These are phyloP conservation scores for Selaginella tamariscina DNA, from an alignment of 75 land plant genomes.

Conservation along the genomic window DNA sequence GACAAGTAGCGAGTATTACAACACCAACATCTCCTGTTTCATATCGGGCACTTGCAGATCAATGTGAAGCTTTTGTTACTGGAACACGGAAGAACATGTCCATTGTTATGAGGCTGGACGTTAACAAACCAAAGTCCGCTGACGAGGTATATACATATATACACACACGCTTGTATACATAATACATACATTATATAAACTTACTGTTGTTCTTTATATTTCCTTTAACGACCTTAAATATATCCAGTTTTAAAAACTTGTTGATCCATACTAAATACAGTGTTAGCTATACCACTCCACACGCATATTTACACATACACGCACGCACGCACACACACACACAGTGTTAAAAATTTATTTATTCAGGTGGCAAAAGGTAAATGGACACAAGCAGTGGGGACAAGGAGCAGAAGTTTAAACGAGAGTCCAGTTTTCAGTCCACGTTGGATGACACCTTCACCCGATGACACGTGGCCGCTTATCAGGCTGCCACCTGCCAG, in stretches of 20 bases:
- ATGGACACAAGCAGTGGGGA: neutral
- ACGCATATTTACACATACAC: neutral
- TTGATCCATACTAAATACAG: too few relatives aligned
- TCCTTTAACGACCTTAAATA: too few relatives aligned
- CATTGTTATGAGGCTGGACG: conserved; percentile 39
- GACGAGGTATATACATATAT: neutral
- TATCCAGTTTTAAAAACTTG: too few relatives aligned
- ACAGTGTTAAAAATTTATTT: neutral
- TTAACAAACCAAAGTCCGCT: neutral
- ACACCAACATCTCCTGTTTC: conserved; percentile 46
- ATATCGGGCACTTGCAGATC: conserved; percentile 70
- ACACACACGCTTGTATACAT: neutral
- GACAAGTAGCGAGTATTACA: conserved; percentile 62
- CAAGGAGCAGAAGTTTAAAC: conserved; percentile 2
- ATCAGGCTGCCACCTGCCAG: conserved; percentile 60
- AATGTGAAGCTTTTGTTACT: conserved; percentile 73
- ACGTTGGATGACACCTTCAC: neutral
- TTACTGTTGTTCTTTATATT: too few relatives aligned
- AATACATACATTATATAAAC: too few relatives aligned
- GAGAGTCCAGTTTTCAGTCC: conserved; percentile 5
- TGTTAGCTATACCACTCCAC: too few relatives aligned
- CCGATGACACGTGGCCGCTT: neutral
- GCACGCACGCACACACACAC: neutral
- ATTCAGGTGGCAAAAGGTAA: conserved; percentile 3
- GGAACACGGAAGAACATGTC: conserved; percentile 82